Evolutionary conservation across 169 alveolate species (phyloP).

Genomic region (Plasmodium fragile): DNA sequence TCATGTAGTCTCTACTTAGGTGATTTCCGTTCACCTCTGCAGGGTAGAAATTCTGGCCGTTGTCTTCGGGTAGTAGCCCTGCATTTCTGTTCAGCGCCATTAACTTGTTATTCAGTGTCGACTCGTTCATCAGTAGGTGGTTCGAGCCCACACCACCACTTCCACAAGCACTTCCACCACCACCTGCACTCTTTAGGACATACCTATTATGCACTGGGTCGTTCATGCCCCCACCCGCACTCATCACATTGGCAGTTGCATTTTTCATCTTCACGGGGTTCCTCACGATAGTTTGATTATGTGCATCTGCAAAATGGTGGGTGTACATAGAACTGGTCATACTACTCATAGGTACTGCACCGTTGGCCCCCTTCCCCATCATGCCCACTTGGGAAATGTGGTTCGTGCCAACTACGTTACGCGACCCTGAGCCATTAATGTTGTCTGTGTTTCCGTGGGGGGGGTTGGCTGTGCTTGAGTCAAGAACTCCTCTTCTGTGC

Average conservation of each 20-base stretch:
- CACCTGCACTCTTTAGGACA: neutral
- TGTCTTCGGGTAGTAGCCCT: neutral
- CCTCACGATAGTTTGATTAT: neutral
- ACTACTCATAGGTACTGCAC: neutral
- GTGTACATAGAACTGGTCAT: constrained; percentile 1
- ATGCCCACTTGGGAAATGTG: neutral
- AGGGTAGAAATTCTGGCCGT: neutral
- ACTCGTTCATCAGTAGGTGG: neutral
- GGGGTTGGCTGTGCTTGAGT: neutral
- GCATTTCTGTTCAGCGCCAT: neutral
- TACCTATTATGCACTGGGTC: neutral
- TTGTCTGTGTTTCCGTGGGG: neutral
- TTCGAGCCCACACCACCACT: neutral
- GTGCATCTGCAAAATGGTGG: neutral
- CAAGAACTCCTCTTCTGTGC: neutral
- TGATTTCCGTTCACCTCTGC: constrained; percentile 3
- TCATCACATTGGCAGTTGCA: neutral
- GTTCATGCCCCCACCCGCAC: neutral
- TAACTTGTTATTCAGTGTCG: neutral
- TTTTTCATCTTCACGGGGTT: neutral
- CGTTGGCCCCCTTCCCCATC: neutral
- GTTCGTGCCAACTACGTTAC: neutral
- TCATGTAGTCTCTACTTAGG: neutral
- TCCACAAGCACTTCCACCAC: neutral
- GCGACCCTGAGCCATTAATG: neutral